phyloP scores from a whole-genome alignment of 257 asterid genomes.

The Misopates orontium region DNA sequence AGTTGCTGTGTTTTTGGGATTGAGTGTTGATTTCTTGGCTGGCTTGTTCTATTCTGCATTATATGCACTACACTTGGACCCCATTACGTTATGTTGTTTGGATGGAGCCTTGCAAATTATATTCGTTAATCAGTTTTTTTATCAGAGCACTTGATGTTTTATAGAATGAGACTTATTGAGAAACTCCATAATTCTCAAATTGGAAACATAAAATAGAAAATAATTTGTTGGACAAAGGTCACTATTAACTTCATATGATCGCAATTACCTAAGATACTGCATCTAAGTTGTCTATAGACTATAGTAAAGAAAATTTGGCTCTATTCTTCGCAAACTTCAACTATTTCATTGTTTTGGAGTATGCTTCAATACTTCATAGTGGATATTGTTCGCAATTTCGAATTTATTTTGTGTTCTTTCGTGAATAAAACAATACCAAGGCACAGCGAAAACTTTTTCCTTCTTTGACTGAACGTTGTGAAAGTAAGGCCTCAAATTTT shows the following conservation, averaged over 20 bases:
- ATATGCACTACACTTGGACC: too few relatives aligned
- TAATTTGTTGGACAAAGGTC: neutral
- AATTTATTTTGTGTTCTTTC: conserved; percentile 1
- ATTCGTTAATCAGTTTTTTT: too few relatives aligned
- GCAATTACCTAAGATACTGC: neutral
- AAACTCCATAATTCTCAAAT: neutral
- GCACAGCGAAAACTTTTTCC: neutral
- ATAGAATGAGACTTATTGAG: neutral
- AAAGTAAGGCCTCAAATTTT: conserved; percentile 1
- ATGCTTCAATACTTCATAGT: neutral
- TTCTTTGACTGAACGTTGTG: neutral
- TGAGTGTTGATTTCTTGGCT: too few relatives aligned
- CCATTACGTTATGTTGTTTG: too few relatives aligned
- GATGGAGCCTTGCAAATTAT: too few relatives aligned
- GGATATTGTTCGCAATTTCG: neutral
- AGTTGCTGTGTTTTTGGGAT: too few relatives aligned
- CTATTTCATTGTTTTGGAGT: neutral
- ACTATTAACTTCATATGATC: neutral
- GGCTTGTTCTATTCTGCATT: too few relatives aligned
- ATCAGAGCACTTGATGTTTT: neutral
- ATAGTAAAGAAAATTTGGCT: neutral
- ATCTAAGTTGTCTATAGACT: neutral
- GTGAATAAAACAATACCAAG: neutral
- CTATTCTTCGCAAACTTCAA: neutral
- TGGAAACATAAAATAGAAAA: neutral